phyloP scores from a whole-genome alignment of 1,139 yeast species.

The Sugiyamaella neomexicana region DNA sequence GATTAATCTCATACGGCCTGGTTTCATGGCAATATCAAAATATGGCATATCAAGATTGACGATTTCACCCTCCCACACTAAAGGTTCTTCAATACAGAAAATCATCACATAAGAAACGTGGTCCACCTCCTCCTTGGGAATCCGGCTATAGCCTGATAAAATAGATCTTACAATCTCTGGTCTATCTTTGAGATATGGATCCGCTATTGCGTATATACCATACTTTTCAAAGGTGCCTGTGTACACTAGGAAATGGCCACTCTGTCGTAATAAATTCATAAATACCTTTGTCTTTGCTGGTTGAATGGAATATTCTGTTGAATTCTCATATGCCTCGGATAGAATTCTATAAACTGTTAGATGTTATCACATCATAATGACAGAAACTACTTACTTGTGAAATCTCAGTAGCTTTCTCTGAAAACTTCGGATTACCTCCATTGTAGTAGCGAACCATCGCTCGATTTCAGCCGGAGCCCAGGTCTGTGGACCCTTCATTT shows the following conservation, averaged over 20 bases:
- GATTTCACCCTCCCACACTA: conserved; percentile 87
- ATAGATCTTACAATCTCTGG: conserved; percentile 44
- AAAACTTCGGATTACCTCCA: conserved; percentile 81
- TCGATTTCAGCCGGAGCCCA: conserved; percentile 60
- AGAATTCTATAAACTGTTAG: conserved; percentile 45
- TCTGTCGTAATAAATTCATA: conserved; percentile 56
- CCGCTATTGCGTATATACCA: conserved; percentile 74
- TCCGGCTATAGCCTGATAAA: conserved; percentile 40
- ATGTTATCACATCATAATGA: background rate
- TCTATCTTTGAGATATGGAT: conserved; percentile 51
- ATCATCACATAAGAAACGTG: conserved; percentile 64
- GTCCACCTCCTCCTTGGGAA: conserved; percentile 32
- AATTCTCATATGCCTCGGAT: conserved; percentile 72
- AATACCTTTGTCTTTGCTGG: conserved; percentile 51
- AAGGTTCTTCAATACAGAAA: conserved; percentile 77
- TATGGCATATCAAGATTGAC: conserved; percentile 55
- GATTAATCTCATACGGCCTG: conserved; percentile 71
- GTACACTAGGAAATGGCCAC: conserved; percentile 77
- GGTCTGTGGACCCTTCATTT: conserved; percentile 62
- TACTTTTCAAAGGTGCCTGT: conserved; percentile 72
- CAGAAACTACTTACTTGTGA: conserved; percentile 47
- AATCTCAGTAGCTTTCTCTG: conserved; percentile 84
- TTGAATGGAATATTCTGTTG: conserved; percentile 66
- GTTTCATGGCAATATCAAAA: conserved; percentile 47
- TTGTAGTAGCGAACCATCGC: conserved; percentile 77